Evolutionary conservation across 2,329 filamentous ascomycete species (phyloP).

Genomic region (Claviceps paspali): DNA sequence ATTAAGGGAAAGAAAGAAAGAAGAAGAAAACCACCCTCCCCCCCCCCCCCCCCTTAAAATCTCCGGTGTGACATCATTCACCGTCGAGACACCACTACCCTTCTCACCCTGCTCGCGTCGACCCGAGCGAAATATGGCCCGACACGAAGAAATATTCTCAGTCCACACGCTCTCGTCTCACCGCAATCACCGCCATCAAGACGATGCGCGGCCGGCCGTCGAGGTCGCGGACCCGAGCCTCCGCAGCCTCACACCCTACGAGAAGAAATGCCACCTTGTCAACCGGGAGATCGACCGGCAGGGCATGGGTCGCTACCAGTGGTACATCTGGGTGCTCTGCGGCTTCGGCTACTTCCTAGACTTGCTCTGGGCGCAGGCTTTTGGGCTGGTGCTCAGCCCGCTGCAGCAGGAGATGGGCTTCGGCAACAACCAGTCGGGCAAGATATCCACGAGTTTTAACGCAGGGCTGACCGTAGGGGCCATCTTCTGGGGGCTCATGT

Average conservation of each 20-base stretch:
- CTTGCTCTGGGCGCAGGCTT: slow-evolving; percentile 41
- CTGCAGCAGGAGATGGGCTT: slow-evolving; percentile 43
- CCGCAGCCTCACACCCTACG: slow-evolving; percentile 15
- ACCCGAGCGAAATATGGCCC: too few relatives aligned
- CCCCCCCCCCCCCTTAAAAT: too few relatives aligned
- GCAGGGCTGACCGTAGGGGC: slow-evolving; percentile 29
- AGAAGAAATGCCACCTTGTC: slow-evolving; percentile 20
- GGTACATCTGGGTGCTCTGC: slow-evolving; percentile 35
- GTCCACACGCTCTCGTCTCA: too few relatives aligned
- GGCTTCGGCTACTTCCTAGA: slow-evolving; percentile 41
- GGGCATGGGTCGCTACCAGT: slow-evolving; percentile 38
- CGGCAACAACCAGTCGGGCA: slow-evolving; percentile 19
- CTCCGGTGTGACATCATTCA: too few relatives aligned
- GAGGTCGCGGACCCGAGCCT: slow-evolving; percentile 7
- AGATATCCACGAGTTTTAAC: slow-evolving; percentile 39
- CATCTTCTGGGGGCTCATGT: slow-evolving; percentile 38
- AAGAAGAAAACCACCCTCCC: too few relatives aligned
- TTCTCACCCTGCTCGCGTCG: too few relatives aligned
- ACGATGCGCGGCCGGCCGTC: background rate
- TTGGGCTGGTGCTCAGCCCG: slow-evolving; percentile 37
- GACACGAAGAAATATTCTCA: too few relatives aligned
- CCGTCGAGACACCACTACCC: too few relatives aligned
- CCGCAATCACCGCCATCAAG: too few relatives aligned
- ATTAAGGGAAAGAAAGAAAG: too few relatives aligned
- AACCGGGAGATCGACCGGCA: slow-evolving; percentile 32